Conservation (phyloP, 208 protist genomes). For the Leptomonas seymouri region DNA sequence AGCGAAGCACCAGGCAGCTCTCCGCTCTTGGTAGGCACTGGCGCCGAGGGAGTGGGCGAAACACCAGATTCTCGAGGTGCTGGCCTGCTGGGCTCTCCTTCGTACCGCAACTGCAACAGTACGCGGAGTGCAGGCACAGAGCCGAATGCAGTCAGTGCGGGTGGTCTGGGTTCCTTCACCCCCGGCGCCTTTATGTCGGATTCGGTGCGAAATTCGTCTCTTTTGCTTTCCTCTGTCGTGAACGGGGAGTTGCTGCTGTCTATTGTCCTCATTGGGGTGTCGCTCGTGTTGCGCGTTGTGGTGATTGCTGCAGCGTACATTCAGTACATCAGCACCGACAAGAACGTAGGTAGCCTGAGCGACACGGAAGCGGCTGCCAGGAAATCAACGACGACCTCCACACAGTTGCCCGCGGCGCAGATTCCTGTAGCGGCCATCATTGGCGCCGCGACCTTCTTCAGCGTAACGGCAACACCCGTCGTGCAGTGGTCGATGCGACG, state of each 20-base stretch:
- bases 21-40: not conserved
- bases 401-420: slow-evolving; percentile 2
- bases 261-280: slow-evolving; percentile 48
- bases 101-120: too few species aligned
- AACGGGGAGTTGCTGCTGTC: slow-evolving; percentile 75
- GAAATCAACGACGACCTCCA: not conserved
- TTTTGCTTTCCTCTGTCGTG: slow-evolving; percentile 38
- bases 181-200: not conserved
- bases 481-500: slow-evolving; percentile 67
- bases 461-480: slow-evolving; percentile 45
- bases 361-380: not conserved
- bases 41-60: not conserved
- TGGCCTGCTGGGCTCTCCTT: slow-evolving; percentile 3
- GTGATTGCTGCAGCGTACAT: slow-evolving; percentile 20
- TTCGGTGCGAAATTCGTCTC: not conserved
- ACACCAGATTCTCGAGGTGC: not conserved
- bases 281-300: slow-evolving; percentile 58
- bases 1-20: not conserved
- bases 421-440: slow-evolving; percentile 31
- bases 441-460: slow-evolving; percentile 41
- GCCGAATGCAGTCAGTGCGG: too few species aligned
- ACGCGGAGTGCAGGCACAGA: too few species aligned
- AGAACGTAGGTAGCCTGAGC: not conserved
- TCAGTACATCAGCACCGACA: not conserved
- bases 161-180: slow-evolving; percentile 1